A percentile compares a stretch with the other conserved stretches of the same genome.
phyloP scores from a whole-genome alignment of 2,329 filamentous ascomycete genomes.

The Epichloe hybrida region DNA sequence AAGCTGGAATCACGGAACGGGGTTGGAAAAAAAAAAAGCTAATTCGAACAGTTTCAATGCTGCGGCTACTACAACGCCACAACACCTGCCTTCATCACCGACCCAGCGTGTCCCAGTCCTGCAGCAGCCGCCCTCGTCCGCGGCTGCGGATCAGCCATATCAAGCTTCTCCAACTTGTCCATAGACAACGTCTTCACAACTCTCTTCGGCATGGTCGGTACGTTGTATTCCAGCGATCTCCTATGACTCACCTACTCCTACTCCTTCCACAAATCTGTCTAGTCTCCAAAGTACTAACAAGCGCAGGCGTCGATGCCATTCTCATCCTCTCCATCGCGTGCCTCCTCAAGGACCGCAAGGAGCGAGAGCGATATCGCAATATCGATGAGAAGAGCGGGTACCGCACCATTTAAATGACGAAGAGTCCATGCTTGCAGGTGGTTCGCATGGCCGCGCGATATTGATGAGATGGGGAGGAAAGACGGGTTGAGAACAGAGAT shows the following conservation, averaged over 20 bases:
- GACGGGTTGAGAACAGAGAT: not conserved
- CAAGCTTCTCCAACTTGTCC: slow-evolving; percentile 54
- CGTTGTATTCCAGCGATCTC: slow-evolving; percentile 9
- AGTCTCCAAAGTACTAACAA: slow-evolving; percentile 11
- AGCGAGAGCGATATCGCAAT: slow-evolving; percentile 62
- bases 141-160: slow-evolving; percentile 57
- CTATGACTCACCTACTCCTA: too few relatives aligned
- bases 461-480: not conserved
- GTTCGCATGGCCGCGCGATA: not conserved
- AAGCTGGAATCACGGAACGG: not conserved
- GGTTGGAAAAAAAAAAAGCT: not conserved
- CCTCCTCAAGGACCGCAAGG: slow-evolving; percentile 67
- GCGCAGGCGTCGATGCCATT: slow-evolving; percentile 43
- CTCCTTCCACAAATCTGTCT: slow-evolving; percentile 1
- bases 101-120: slow-evolving; percentile 53
- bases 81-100: slow-evolving; percentile 56
- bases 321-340: slow-evolving; percentile 60
- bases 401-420: slow-evolving; percentile 27
- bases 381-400: slow-evolving; percentile 67
- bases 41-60: slow-evolving; percentile 50
- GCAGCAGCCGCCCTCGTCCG: slow-evolving; percentile 55
- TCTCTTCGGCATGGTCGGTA: slow-evolving; percentile 65
- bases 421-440: not conserved
- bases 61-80: slow-evolving; percentile 68
- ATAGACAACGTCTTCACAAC: slow-evolving; percentile 68